These are phyloP conservation scores for Botryosphaeria dothidea DNA, from an alignment of 2,329 filamentous ascomycete genomes.

Conservation along the genomic window DNA sequence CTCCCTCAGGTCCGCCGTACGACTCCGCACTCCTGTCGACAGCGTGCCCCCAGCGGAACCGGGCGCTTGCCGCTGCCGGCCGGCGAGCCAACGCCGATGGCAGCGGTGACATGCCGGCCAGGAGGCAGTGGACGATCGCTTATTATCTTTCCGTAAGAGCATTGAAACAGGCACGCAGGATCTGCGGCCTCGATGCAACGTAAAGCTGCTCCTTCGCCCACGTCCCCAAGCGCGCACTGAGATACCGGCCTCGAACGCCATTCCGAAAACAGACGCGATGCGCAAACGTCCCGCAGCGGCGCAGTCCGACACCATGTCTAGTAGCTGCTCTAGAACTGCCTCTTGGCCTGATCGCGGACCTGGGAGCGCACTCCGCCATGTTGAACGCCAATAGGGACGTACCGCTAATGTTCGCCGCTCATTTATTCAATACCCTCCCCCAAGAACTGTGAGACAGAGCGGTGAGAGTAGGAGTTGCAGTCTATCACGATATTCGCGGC, in stretches of 20 bases:
- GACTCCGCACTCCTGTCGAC: not conserved
- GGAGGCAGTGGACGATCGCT: conserved; percentile 10
- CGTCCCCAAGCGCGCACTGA: conserved; percentile 10
- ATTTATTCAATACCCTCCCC: conserved; percentile 11
- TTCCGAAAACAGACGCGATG: conserved; percentile 10
- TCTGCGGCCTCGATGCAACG: conserved; percentile 15
- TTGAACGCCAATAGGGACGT: not conserved
- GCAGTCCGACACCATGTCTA: conserved; percentile 16
- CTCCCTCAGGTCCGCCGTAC: not conserved
- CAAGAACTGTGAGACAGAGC: not conserved
- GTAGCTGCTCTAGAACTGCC: conserved; percentile 17
- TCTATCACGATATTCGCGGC: conserved; percentile 16
- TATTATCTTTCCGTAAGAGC: conserved; percentile 14
- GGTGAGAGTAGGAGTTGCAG: conserved; percentile 1
- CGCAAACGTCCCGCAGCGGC: conserved; percentile 19
- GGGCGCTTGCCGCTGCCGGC: not conserved
- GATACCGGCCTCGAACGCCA: not conserved
- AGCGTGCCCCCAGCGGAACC: not conserved
- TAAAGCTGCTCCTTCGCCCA: conserved; percentile 13
- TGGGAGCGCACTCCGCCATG: conserved; percentile 3
- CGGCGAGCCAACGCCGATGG: not conserved
- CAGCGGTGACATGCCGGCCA: not conserved
- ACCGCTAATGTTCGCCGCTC: not conserved
- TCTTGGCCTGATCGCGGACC: conserved; percentile 12
- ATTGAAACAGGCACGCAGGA: conserved; percentile 17